phyloP scores from a whole-genome alignment of 495 filamentous ascomycete species.

The Neurospora sp. region DNA sequence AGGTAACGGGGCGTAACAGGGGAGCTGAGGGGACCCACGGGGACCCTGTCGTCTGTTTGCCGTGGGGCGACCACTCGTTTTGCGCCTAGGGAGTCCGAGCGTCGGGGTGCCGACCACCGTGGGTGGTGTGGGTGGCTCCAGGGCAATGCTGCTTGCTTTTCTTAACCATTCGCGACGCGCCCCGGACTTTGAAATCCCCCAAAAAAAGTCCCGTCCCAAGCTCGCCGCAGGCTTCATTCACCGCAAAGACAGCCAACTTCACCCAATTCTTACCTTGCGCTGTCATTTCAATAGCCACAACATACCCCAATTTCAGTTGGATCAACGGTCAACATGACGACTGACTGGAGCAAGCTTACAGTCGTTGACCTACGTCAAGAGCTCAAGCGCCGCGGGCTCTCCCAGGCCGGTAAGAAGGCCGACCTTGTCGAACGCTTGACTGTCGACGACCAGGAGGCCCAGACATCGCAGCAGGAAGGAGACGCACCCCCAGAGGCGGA shows the following conservation, averaged over 20 bases:
- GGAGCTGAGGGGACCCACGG: not conserved
- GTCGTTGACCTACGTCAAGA: slow-evolving; percentile 50
- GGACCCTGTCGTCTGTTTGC: not conserved
- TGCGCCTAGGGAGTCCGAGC: not conserved
- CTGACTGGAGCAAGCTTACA: slow-evolving; percentile 47
- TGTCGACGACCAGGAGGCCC: slow-evolving; percentile 13
- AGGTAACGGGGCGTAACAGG: not conserved
- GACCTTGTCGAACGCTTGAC: slow-evolving; percentile 45
- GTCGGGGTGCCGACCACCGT: not conserved
- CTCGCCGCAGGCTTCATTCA: not conserved
- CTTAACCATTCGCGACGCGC: not conserved
- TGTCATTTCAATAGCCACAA: not conserved
- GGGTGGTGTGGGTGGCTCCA: not conserved
- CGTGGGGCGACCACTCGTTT: not conserved
- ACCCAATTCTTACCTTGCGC: not conserved
- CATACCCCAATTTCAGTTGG: not conserved
- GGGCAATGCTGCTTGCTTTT: not conserved
- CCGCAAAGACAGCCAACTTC: not conserved
- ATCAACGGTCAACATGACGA: slow-evolving; percentile 30
- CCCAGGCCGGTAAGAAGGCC: slow-evolving; percentile 46
- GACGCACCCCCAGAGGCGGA: not conserved
- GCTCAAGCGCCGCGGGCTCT: slow-evolving; percentile 45
- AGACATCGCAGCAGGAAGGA: not conserved
- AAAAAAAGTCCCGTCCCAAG: not conserved
- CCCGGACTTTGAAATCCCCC: not conserved